These are phyloP conservation scores for Lecanicillium sp. DNA, from an alignment of 2,329 filamentous ascomycete genomes.

Conservation along the genomic window DNA sequence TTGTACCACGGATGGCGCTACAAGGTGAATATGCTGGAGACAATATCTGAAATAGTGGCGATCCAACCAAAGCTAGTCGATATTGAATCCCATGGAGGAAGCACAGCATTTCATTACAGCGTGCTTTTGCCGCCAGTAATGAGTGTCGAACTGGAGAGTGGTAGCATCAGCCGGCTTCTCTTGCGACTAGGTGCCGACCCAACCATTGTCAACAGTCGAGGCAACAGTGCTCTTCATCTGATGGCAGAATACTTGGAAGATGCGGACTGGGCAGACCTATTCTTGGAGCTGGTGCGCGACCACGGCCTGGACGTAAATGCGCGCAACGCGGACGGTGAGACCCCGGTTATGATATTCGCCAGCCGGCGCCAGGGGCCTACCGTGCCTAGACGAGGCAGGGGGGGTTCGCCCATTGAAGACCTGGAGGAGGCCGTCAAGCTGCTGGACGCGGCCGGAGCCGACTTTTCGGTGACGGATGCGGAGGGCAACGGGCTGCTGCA, in stretches of 20 bases:
- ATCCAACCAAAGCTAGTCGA: conserved; percentile 1
- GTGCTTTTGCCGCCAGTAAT: background rate
- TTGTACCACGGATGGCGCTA: background rate
- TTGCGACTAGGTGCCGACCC: conserved; percentile 1
- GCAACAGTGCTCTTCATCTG: conserved; percentile 5
- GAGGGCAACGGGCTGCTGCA: conserved; percentile 26
- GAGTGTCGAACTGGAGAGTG: no score
- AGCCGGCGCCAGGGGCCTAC: background rate
- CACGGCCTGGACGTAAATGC: conserved; percentile 16
- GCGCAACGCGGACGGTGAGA: conserved; percentile 15
- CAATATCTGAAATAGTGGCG: background rate
- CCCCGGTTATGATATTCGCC: conserved; percentile 15
- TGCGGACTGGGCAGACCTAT: background rate
- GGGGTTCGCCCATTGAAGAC: background rate
- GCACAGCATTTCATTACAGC: conserved; percentile 8
- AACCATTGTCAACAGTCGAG: background rate
- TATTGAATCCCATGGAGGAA: background rate
- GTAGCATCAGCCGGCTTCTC: background rate
- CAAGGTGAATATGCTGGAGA: background rate
- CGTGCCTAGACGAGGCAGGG: background rate
- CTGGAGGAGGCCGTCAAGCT: conserved; percentile 5
- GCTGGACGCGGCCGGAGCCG: conserved; percentile 20
- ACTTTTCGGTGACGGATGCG: conserved; percentile 22
- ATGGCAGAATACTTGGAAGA: background rate
- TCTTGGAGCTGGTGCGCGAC: conserved; percentile 9